phyloP scores from a whole-genome alignment of 768 basidiomycete species.

The Auricularia auricula-judae region DNA sequence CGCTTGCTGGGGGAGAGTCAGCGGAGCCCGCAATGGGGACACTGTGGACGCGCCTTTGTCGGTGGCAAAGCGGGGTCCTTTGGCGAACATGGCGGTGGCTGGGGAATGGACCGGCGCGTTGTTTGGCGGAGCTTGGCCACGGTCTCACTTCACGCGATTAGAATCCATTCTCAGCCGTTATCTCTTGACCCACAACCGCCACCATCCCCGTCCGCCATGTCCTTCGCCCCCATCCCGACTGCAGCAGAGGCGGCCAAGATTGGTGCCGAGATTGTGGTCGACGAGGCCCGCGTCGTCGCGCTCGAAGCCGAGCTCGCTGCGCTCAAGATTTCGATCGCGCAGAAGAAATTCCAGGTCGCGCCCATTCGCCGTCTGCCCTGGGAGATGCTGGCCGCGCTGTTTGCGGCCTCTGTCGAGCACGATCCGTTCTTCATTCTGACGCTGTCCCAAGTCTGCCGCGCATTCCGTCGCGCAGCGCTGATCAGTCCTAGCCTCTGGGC shows the following conservation, averaged over 20 bases:
- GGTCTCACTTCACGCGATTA: too few species aligned
- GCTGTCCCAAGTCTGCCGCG: background rate
- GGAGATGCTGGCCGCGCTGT: background rate
- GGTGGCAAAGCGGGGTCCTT: conserved; percentile 35
- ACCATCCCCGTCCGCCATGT: background rate
- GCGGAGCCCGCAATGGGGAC: background rate
- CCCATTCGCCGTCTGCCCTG: background rate
- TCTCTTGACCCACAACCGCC: background rate
- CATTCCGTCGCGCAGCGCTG: background rate
- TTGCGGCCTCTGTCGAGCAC: background rate
- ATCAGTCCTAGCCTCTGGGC: background rate
- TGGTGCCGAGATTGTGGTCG: background rate
- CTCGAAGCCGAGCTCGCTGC: background rate
- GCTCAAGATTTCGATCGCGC: background rate
- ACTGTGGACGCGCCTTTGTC: conserved; percentile 23
- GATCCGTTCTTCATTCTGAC: background rate
- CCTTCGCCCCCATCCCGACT: background rate
- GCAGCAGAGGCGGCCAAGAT: background rate
- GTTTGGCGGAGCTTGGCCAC: background rate
- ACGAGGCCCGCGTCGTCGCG: background rate
- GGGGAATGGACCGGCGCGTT: background rate
- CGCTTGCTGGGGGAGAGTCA: conserved; percentile 27
- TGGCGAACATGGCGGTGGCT: conserved; percentile 30
- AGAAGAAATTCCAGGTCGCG: background rate
- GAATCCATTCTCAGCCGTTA: background rate